These are phyloP conservation scores for Starmerella powellii DNA, from an alignment of 805 yeast genomes.

Conservation along the genomic window DNA sequence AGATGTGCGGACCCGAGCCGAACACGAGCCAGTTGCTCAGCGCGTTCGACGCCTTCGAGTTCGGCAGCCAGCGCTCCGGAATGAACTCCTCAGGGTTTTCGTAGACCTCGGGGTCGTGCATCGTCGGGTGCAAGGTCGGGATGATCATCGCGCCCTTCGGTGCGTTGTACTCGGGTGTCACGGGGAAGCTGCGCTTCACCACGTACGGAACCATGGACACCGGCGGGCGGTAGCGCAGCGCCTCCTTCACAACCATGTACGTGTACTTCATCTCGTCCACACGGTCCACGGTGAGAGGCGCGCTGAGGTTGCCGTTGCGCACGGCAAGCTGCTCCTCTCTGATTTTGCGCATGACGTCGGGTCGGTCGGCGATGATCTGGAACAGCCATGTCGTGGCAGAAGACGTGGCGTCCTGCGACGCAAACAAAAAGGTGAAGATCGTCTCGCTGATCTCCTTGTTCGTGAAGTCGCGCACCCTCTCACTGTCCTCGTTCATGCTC, in stretches of 20 bases:
- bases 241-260: slow-evolving; percentile 78
- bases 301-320: slow-evolving; percentile 61
- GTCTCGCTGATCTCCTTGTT: slow-evolving; percentile 92
- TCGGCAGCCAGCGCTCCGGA: slow-evolving; percentile 87
- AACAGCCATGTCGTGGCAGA: slow-evolving; percentile 96
- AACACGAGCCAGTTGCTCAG: slow-evolving; percentile 92
- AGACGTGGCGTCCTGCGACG: slow-evolving; percentile 96
- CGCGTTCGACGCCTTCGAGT: slow-evolving; percentile 60
- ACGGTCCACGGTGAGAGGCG: slow-evolving; percentile 52
- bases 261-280: slow-evolving; percentile 84
- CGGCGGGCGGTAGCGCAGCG: slow-evolving; percentile 92
- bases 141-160: slow-evolving; percentile 97
- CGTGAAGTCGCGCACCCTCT: slow-evolving; percentile 62
- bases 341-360: slow-evolving; percentile 73
- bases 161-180: slow-evolving; percentile 70
- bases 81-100: slow-evolving; percentile 87
- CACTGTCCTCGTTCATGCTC: slow-evolving; percentile 56
- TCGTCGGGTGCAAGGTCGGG: slow-evolving; percentile 88
- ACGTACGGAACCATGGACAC: slow-evolving; percentile 97
- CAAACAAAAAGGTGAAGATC: slow-evolving; percentile 89
- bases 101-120: slow-evolving; percentile 95
- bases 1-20: slow-evolving; percentile 94
- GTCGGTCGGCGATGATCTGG: slow-evolving; percentile 91
- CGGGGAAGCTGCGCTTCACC: slow-evolving; percentile 75
- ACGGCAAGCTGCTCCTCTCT: slow-evolving; percentile 85